Conservation (phyloP, 352 stramenopile species). For the Globisporangium mamillatum region DNA sequence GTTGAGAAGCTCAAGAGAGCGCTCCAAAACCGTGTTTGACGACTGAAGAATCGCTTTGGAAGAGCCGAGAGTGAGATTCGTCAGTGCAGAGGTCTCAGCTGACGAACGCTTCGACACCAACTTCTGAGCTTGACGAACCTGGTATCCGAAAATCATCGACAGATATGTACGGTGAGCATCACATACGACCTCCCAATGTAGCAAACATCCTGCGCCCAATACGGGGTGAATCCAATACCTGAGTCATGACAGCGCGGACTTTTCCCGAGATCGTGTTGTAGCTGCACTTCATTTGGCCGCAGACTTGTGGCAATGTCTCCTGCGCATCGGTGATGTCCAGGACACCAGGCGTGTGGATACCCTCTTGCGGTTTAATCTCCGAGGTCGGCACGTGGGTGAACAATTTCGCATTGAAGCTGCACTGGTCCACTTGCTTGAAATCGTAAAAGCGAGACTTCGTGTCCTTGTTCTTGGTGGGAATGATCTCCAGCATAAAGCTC, state of each 20-base stretch:
- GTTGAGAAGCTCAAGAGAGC: constrained; percentile 50
- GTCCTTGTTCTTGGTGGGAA: constrained; percentile 39
- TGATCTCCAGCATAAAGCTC: constrained; percentile 49
- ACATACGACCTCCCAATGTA: background rate
- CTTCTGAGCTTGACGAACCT: constrained; percentile 24
- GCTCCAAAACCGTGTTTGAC: constrained; percentile 51
- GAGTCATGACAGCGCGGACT: constrained; percentile 44
- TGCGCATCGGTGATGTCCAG: constrained; percentile 59
- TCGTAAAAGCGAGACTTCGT: constrained; percentile 41
- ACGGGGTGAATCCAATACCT: constrained; percentile 27
- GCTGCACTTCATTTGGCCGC: constrained; percentile 68
- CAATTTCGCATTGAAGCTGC: constrained; percentile 50
- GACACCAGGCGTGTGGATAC: constrained; percentile 66
- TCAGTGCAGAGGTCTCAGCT: constrained; percentile 32
- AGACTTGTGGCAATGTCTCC: constrained; percentile 57
- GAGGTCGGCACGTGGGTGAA: constrained; percentile 42
- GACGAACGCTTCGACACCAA: constrained; percentile 20
- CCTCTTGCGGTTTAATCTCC: constrained; percentile 35
- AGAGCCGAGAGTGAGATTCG: constrained; percentile 49
- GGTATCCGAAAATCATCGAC: background rate
- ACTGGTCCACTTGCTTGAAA: constrained; percentile 56
- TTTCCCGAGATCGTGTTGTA: constrained; percentile 50
- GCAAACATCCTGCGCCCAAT: background rate
- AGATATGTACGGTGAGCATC: constrained; percentile 5
- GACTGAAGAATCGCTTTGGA: constrained; percentile 56